These are phyloP conservation scores for Ogataea degrootiae DNA, from an alignment of 805 yeast species.

Conservation along the genomic window DNA sequence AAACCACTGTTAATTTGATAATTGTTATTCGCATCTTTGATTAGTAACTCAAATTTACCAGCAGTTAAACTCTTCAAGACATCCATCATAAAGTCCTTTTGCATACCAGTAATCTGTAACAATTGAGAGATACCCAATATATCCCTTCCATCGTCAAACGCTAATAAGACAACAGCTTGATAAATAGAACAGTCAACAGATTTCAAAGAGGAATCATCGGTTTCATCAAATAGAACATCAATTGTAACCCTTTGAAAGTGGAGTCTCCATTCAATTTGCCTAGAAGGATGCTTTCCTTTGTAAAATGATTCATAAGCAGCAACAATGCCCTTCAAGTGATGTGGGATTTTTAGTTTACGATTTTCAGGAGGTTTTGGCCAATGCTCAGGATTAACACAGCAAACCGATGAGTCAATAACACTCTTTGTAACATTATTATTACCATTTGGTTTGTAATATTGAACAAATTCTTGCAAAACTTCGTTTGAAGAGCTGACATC, in stretches of 20 bases:
- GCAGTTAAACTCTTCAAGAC: conserved; percentile 28
- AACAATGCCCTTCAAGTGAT: conserved; percentile 4
- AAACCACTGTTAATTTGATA: conserved; percentile 9
- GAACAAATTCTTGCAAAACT: conserved; percentile 3
- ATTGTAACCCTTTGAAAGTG: conserved; percentile 38
- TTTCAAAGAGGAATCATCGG: conserved; percentile 10
- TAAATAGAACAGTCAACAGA: conserved; percentile 34
- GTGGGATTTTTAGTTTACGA: conserved; percentile 12
- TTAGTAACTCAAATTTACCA: conserved; percentile 31
- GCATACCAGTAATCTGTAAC: conserved; percentile 29
- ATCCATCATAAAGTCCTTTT: conserved; percentile 26
- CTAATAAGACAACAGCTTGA: conserved; percentile 37
- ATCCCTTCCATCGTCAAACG: conserved; percentile 28
- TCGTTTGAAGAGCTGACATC: conserved; percentile 11
- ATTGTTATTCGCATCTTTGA: conserved; percentile 4
- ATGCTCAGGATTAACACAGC: conserved; percentile 11
- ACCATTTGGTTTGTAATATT: neutral
- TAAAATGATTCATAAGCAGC: conserved; percentile 10
- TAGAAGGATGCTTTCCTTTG: conserved; percentile 3
- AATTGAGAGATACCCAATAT: conserved; percentile 22
- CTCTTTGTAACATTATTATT: neutral
- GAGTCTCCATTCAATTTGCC: conserved; percentile 37
- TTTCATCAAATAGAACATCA: conserved; percentile 28
- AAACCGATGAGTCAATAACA: conserved; percentile 5
- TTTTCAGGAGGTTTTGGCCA: conserved; percentile 23